These are phyloP conservation scores for Zygoascus ofunaensis DNA, from an alignment of 805 yeast genomes.

Conservation along the genomic window DNA sequence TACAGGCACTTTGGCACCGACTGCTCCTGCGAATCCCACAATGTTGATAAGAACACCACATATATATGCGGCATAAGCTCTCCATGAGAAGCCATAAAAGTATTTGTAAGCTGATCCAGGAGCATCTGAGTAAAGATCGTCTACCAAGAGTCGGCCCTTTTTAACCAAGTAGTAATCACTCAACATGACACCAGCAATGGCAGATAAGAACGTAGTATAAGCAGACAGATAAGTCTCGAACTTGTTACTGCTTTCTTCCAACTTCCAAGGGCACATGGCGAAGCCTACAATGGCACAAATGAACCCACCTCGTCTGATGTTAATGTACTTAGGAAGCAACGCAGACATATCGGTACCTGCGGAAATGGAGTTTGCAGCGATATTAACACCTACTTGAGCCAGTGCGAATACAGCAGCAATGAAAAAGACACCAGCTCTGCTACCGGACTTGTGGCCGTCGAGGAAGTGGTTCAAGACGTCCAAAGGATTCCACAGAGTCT, in stretches of 20 bases:
- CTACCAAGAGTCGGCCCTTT: conserved; percentile 57
- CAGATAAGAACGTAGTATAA: conserved; percentile 70
- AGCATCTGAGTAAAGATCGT: conserved; percentile 51
- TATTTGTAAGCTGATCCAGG: conserved; percentile 47
- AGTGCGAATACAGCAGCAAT: conserved; percentile 61
- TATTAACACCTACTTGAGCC: conserved; percentile 72
- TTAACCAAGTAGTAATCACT: conserved; percentile 65
- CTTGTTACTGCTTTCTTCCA: conserved; percentile 56
- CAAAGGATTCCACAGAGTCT: conserved; percentile 74
- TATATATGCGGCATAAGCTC: conserved; percentile 73
- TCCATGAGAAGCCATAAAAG: conserved; percentile 68
- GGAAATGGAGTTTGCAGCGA: conserved; percentile 43
- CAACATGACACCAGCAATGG: conserved; percentile 63
- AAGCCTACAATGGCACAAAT: conserved; percentile 65
- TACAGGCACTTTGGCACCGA: conserved; percentile 64
- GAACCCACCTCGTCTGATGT: conserved; percentile 71
- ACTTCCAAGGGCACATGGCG: conserved; percentile 76
- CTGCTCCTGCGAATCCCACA: conserved; percentile 77
- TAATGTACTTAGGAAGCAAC: conserved; percentile 36
- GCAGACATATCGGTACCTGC: conserved; percentile 49
- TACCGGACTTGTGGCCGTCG: conserved; percentile 36
- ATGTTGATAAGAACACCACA: conserved; percentile 76
- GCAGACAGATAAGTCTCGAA: conserved; percentile 77
- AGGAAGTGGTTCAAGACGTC: conserved; percentile 63
- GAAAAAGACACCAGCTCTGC: conserved; percentile 73